A percentile compares a stretch with the other conserved stretches of the same genome.
phyloP scores from a whole-genome alignment of 805 yeast genomes.

The Zygotorulaspora florentina region DNA sequence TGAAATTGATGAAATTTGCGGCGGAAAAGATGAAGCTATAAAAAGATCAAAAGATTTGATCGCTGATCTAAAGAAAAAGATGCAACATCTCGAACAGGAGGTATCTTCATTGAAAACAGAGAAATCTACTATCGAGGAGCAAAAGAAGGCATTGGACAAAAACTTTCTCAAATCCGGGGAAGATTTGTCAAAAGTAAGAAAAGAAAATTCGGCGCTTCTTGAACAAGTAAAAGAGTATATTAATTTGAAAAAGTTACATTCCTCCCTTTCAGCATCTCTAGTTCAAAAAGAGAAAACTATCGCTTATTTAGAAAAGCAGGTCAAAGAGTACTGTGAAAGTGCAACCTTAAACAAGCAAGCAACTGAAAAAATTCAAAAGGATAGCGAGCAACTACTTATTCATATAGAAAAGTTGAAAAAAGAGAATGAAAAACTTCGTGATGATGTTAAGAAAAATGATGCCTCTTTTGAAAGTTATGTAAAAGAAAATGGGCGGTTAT shows the following conservation, averaged over 20 bases:
- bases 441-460: constrained; percentile 41
- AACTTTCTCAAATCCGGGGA: constrained; percentile 12
- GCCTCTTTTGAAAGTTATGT: constrained; percentile 34
- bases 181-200: constrained; percentile 13
- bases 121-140: constrained; percentile 15
- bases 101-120: constrained; percentile 21
- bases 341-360: constrained; percentile 28
- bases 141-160: constrained; percentile 20
- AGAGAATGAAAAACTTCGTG: constrained; percentile 37
- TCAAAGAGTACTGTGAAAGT: constrained; percentile 35
- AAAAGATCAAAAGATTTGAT: constrained; percentile 10
- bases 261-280: constrained; percentile 22
- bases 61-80: constrained; percentile 9
- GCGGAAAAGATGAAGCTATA: constrained; percentile 13
- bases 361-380: constrained; percentile 30
- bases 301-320: constrained; percentile 38
- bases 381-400: constrained; percentile 32
- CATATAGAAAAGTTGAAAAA: constrained; percentile 31
- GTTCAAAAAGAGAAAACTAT: constrained; percentile 39
- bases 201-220: constrained; percentile 16
- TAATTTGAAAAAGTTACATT: constrained; percentile 21
- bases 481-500: constrained; percentile 39
- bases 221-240: constrained; percentile 21
- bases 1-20: constrained; percentile 12
- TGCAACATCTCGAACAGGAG: constrained; percentile 17